phyloP scores from a whole-genome alignment of 176 grass and related monocot genomes.

The Luzula sylvatica region DNA sequence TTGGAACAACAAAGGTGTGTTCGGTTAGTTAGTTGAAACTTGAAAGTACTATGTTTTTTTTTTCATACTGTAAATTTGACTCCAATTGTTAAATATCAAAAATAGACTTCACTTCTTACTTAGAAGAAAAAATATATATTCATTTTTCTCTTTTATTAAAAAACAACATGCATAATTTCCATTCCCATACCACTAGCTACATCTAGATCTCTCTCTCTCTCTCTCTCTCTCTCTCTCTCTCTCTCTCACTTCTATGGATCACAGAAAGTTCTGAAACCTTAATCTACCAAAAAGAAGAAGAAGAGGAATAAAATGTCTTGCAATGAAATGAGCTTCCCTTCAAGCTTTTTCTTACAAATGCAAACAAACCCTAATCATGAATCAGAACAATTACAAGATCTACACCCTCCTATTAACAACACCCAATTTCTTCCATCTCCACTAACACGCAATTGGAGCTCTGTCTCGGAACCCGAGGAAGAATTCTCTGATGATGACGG shows the following conservation, averaged over 20 bases:
- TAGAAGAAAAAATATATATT: background rate
- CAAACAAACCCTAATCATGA: slow-evolving; percentile 18
- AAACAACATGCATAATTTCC: slow-evolving; percentile 17
- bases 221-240: background rate
- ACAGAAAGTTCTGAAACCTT: slow-evolving; percentile 17
- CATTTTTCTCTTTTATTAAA: too few species aligned
- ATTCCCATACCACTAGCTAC: slow-evolving; percentile 24
- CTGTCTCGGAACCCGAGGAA: slow-evolving; percentile 13
- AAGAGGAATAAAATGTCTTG: slow-evolving; percentile 19
- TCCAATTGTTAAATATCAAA: slow-evolving; percentile 6
- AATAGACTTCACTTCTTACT: slow-evolving; percentile 8
- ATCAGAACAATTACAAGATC: slow-evolving; percentile 1
- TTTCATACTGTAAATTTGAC: slow-evolving; percentile 1
- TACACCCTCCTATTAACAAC: slow-evolving; percentile 11
- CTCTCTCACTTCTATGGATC: slow-evolving; percentile 18
- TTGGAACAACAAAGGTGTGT: background rate
- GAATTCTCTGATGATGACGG: slow-evolving; percentile 22
- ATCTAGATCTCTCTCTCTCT: slow-evolving; percentile 18
- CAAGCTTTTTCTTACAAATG: slow-evolving; percentile 23
- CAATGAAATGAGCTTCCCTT: slow-evolving; percentile 24
- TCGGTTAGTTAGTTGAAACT: background rate
- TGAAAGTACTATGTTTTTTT: slow-evolving; percentile 10
- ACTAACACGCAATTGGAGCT: slow-evolving; percentile 17
- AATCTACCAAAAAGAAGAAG: slow-evolving; percentile 1
- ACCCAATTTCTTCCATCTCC: slow-evolving; percentile 5